A percentile compares a stretch with the other conserved stretches of the same genome.
Conservation (phyloP, 225 moss, liverwort and hornwort species). For the Lunularia cruciata region DNA sequence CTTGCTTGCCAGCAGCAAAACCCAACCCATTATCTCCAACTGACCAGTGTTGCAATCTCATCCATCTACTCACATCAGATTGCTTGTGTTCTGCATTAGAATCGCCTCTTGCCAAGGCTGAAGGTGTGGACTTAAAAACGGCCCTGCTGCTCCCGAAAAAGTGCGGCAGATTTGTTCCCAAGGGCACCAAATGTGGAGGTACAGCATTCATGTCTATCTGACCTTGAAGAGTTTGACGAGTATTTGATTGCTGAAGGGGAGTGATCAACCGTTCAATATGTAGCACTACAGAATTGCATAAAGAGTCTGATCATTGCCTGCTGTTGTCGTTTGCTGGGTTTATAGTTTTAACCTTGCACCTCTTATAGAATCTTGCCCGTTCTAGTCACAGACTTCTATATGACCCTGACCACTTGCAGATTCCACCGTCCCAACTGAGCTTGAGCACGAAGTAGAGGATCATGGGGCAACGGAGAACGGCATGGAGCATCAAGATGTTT, state of each 20-base stretch:
- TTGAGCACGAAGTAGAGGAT: not conserved
- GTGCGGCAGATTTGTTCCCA: constrained; percentile 27
- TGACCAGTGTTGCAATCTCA: constrained; percentile 24
- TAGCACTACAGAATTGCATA: no score
- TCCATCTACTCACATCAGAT: constrained; percentile 24
- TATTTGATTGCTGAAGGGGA: no score
- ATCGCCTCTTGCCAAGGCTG: constrained; percentile 26
- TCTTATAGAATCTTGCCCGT: no score
- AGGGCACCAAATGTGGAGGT: constrained; percentile 41
- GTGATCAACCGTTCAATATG: no score
- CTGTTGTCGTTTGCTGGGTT: not conserved
- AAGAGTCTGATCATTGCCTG: no score
- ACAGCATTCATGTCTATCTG: not conserved
- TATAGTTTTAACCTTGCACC: no score
- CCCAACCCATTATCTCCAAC: constrained; percentile 23
- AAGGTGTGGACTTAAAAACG: constrained; percentile 27
- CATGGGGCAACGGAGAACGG: not conserved
- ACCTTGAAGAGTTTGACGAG: no score
- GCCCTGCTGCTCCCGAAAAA: constrained; percentile 37
- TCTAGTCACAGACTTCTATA: no score
- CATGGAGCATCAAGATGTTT: not conserved
- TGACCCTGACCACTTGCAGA: not conserved
- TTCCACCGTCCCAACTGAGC: not conserved
- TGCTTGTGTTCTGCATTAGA: constrained; percentile 33
- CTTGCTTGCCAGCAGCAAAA: constrained; percentile 32